These are phyloP conservation scores for Aspergillus sp. DNA, from an alignment of 2,329 filamentous ascomycete species.

Conservation along the genomic window DNA sequence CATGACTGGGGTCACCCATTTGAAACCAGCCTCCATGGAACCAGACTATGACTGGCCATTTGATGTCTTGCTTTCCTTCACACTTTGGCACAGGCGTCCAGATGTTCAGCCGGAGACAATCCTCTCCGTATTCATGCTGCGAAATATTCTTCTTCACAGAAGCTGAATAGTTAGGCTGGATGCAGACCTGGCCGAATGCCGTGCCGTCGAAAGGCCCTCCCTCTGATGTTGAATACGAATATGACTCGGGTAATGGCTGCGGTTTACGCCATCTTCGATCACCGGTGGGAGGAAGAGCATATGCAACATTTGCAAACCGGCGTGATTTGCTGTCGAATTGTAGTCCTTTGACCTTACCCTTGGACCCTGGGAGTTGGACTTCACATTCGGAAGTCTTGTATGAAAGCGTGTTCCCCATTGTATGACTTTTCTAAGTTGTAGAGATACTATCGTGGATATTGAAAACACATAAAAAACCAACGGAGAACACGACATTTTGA, in stretches of 20 bases:
- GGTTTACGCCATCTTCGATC: constrained; percentile 42
- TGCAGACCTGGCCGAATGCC: constrained; percentile 39
- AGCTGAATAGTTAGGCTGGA: constrained; percentile 28
- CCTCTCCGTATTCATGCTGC: constrained; percentile 40
- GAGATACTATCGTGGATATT: too few relatives aligned
- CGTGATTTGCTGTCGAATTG: constrained; percentile 26
- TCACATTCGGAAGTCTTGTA: constrained; percentile 11
- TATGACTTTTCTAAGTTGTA: background rate
- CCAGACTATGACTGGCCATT: constrained; percentile 34
- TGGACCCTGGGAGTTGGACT: background rate
- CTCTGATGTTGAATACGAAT: constrained; percentile 24
- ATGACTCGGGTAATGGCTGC: constrained; percentile 30
- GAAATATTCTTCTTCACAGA: constrained; percentile 12
- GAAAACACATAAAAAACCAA: too few relatives aligned
- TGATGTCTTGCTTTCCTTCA: constrained; percentile 8
- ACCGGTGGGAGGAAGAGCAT: constrained; percentile 42
- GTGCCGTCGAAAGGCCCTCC: constrained; percentile 39
- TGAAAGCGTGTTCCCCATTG: constrained; percentile 16
- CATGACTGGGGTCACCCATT: constrained; percentile 45
- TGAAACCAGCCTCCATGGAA: constrained; percentile 51
- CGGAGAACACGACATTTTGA: too few relatives aligned
- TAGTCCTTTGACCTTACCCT: constrained; percentile 15
- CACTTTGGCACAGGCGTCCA: constrained; percentile 43
- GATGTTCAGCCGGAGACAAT: constrained; percentile 52
- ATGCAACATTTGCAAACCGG: constrained; percentile 37